Base-by-base conservation (phyloP, 1,284 basidiomycete genomes). In the Apiotrichum gamsii region DNA sequence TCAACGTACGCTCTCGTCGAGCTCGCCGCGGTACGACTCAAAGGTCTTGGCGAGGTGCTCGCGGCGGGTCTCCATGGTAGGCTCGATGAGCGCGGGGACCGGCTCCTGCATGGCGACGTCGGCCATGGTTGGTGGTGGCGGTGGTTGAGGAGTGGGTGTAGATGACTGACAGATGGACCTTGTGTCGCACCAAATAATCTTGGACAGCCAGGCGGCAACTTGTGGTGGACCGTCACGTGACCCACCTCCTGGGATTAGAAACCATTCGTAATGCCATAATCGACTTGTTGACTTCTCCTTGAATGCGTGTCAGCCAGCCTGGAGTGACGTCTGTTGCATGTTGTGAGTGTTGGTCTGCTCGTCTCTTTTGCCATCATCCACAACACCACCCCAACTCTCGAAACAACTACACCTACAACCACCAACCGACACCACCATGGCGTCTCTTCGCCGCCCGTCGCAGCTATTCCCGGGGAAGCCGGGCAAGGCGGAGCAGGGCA, bases 1-100 rank as follows among this genome's bases (percentile, higher is more conserved):
- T 28, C 8, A 6, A 55, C 67, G 51, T 39, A 72, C 70, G 49
- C 66, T 64, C 5, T 58, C 56, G 49, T 72, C 70, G 14, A 72
- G 57, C 39, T 67, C 62, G 16, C 62, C 55, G 35, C 69, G 52
- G 46, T 68, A 72, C 2, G 60, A 45, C 45, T 67, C 64, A 31
- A 72, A 72, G 1, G 68, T 67, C 45, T 61, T 54, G 15, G 49
- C 48, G 21, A 69, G 56, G 45, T 67, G 65, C 28, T 67, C 58
- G 23, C 60, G 49, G 19, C 65, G 45, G n/a, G 54, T 53, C 32
- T 60, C 34, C 25, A 28, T 28, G 6, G 25, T 28, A 8, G 42
- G 31, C 18, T 45, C n/a, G 13, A 53, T n/a, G 8, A 37, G 21
- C 8, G 47, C 16, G n/a, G 48, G 29, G 11, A 43, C 46, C 4